Base-by-base conservation (phyloP, 495 filamentous ascomycete genomes). In the Penicillium coffeae region DNA sequence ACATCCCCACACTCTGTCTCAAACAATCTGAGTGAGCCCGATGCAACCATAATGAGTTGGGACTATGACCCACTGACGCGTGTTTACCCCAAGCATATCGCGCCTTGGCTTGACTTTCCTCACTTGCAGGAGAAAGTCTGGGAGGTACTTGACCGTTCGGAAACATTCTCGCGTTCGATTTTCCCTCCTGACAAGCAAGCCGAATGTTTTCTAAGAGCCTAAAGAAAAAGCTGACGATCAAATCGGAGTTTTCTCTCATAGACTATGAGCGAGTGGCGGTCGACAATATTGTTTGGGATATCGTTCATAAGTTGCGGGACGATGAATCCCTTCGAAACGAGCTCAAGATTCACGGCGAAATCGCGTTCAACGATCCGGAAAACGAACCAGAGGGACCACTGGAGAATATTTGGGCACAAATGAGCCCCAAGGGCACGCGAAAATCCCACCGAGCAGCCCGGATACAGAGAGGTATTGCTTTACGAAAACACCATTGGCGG, bases 101-200 rank as follows among this genome's bases (percentile, higher is more conserved):
- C 54, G 20, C 61, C 58, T 45, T 64, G 51, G 56, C 39, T 45
- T 55, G 43, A 58, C 42, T 64, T 64, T 37, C 54, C 60, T 21
- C 22, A 54, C 12, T 47, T 59, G 21, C 55, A 64, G 37, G 49
- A 60, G 30, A 38, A 60, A 58, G 37, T 63, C 45, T 63, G 56
- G 60, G 22, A 38, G 34, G 58, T 56, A 54, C 22, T 63, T 15
- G 47, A 63, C 35, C 51, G 42, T 40, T 41, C 21, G 0, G 38
- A 8, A 18, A 40, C 39, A 34, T 60, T 63, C 49, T 56, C 54
- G 25, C 50, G 30, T 9, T 46, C 38, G 15, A 48, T 60, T 0
- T 88, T 83, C 47, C 85, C 74, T 1, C 67, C 86, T 21, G 30
- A 63, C 52, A 43, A 9, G 16, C 48, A 59, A 48, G 27, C 55